Base-by-base conservation (phyloP, 164 flowering plant species). In the Umbilicus rupestris region DNA sequence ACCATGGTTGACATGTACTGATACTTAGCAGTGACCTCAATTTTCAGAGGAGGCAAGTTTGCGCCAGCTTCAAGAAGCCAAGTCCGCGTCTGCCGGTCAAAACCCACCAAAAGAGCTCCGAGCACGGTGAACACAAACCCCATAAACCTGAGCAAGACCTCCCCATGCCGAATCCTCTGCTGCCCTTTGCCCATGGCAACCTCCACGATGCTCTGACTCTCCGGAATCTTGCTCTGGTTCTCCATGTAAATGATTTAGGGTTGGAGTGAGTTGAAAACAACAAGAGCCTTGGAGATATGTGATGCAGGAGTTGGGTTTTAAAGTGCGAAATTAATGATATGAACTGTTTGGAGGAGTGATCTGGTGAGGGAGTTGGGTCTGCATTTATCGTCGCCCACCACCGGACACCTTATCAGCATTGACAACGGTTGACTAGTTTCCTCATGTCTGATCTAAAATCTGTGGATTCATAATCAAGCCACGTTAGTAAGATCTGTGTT, bases 1-100 rank as follows among this genome's bases (percentile, higher is more conserved):
- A 75, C 73, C 45, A 75, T 46, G 20, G 83, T 69, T 22, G 82
- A 78, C 39, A 73, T 24, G 60, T 78, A 78, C 14, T 74, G 69
- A 76, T 74, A 77, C 65, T 78, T 80, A 29, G 86, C 84, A 62
- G 76, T 70, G 3, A 72, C 71, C 45, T 72, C 65, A 41, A 83
- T 58, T 3, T 47, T 30, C 11, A 79, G 0, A 7, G 80, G 72
- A 3, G 80, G 79, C 62, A 76, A 63, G 24, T 35, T 20, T 33
- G 26, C 60, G 11, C 60, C 60, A 26, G 33, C 60, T 26, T 55
- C 60, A 28, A 50, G 28, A 6, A 50, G 29, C 22, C 22, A 20
- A 55, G 33, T 28, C 1, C 19, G 33, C 14, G 60, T 55, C 31
- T 55, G 60, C 11, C 33, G 11, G 19, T 55, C 60, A 10, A 55